Percentiles rank a stretch among this genome's conserved stretches.
These are phyloP conservation scores for Microascus cirrosus DNA, from an alignment of 2,329 filamentous ascomycete genomes.

Conservation along the genomic window DNA sequence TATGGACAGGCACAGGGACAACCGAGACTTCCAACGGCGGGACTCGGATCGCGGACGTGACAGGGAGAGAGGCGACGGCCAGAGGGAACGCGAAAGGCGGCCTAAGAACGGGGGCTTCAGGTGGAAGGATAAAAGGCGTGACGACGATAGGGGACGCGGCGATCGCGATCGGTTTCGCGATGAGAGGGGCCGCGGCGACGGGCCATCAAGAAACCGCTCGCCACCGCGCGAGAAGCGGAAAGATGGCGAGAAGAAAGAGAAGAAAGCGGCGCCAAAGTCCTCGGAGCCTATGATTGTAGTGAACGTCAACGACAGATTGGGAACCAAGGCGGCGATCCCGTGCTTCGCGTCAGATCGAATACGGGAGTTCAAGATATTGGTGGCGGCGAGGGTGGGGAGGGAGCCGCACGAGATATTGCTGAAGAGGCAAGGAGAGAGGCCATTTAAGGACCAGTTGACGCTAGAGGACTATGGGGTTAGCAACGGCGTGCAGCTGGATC, in stretches of 20 bases:
- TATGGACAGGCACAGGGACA: neutral
- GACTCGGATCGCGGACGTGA: slow-evolving; percentile 8
- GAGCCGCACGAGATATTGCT: slow-evolving; percentile 86
- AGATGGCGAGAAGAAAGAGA: slow-evolving; percentile 20
- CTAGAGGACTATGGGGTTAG: slow-evolving; percentile 90
- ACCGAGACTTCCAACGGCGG: neutral
- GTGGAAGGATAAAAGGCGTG: slow-evolving; percentile 45
- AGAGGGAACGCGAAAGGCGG: slow-evolving; percentile 1
- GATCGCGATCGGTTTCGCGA: slow-evolving; percentile 11
- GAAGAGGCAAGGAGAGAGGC: slow-evolving; percentile 82
- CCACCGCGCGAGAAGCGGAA: slow-evolving; percentile 9
- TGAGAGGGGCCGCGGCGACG: slow-evolving; percentile 13
- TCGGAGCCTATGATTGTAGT: slow-evolving; percentile 86
- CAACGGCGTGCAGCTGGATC: slow-evolving; percentile 66
- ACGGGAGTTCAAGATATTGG: slow-evolving; percentile 80
- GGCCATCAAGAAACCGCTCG: slow-evolving; percentile 7
- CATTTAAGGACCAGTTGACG: slow-evolving; percentile 84
- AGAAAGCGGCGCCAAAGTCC: slow-evolving; percentile 16
- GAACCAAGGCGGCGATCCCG: slow-evolving; percentile 89
- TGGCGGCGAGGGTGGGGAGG: slow-evolving; percentile 78
- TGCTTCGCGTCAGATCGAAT: slow-evolving; percentile 79
- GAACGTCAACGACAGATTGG: slow-evolving; percentile 86
- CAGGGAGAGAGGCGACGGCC: slow-evolving; percentile 16
- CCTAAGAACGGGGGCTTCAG: slow-evolving; percentile 35
- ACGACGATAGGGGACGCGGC: slow-evolving; percentile 25